phyloP scores from a whole-genome alignment of 148 eudicot genomes.

The Chenopodium suecicum region DNA sequence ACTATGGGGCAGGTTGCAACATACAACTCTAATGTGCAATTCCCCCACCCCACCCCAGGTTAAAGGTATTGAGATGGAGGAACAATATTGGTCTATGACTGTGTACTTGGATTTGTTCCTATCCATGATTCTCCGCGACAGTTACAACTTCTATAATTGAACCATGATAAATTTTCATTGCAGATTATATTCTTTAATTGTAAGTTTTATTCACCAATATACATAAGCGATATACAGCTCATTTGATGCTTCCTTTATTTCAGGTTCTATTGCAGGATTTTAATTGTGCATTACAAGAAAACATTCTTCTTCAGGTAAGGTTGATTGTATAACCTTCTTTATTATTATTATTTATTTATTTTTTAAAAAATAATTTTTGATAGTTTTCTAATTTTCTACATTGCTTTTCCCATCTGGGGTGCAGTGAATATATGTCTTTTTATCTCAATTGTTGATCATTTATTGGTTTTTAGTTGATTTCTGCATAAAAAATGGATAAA shows the following conservation, averaged over 20 bases:
- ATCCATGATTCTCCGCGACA: not conserved
- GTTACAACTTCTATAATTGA: not conserved
- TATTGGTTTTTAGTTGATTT: not conserved
- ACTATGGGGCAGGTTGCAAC: not conserved
- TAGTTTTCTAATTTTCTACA: not conserved
- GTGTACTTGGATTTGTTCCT: not conserved
- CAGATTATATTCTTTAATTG: not conserved
- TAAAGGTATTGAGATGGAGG: not conserved
- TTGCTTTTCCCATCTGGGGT: not conserved
- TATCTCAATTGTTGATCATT: not conserved
- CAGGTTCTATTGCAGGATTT: conserved; percentile 92
- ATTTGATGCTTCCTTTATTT: conserved; percentile 18
- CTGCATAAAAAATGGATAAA: not conserved
- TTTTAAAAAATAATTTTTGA: not conserved
- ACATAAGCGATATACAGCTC: not conserved
- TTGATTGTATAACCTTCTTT: conserved; percentile 4
- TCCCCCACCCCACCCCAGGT: too few relatives aligned
- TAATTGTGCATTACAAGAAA: conserved; percentile 97
- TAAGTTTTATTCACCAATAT: conserved; percentile 1
- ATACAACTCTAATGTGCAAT: not conserved
- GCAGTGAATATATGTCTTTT: not conserved
- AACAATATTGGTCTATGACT: not conserved
- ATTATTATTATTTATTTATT: not conserved
- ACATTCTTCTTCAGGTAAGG: conserved; percentile 89
- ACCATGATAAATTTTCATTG: not conserved